phyloP scores from a whole-genome alignment of 768 basidiomycete genomes.

The Cyclocybe cylindracea region DNA sequence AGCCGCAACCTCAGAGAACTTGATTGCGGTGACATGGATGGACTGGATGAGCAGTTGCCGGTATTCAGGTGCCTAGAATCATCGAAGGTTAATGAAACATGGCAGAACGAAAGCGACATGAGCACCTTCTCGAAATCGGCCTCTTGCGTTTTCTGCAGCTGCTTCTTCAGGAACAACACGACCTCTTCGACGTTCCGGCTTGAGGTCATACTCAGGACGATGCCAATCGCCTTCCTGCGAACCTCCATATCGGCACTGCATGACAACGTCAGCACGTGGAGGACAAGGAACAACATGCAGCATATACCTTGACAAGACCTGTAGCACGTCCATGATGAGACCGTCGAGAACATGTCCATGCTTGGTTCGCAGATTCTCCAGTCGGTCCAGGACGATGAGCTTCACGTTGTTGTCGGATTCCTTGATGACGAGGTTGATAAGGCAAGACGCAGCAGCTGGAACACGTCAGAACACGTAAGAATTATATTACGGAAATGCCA shows the following conservation, averaged over 20 bases:
- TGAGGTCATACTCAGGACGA: conserved; percentile 91
- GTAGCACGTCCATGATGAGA: conserved; percentile 94
- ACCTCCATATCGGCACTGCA: conserved; percentile 94
- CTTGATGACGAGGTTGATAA: conserved; percentile 88
- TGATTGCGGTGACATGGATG: conserved; percentile 94
- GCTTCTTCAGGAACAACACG: conserved; percentile 95
- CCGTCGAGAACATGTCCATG: conserved; percentile 89
- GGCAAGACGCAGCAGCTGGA: conserved; percentile 82
- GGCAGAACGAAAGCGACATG: background rate
- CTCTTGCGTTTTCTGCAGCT: conserved; percentile 91
- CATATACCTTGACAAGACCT: conserved; percentile 76
- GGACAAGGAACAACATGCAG: background rate
- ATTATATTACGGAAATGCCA: background rate
- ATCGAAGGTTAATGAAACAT: background rate
- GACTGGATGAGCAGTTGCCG: conserved; percentile 95
- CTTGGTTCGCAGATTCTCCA: conserved; percentile 78
- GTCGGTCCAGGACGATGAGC: conserved; percentile 91
- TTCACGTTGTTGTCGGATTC: conserved; percentile 99
- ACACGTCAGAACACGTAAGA: background rate
- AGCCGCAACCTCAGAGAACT: conserved; percentile 95
- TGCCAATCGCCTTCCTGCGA: conserved; percentile 84
- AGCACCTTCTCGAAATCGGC: conserved; percentile 88
- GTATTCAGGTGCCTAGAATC: conserved; percentile 86
- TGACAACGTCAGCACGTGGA: background rate
- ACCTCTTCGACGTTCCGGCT: conserved; percentile 97